Evolutionary conservation across 1,139 yeast genomes (phyloP), one percentile per base, ranked within the genome.

Genomic region (Nematodospora anomalae): DNA sequence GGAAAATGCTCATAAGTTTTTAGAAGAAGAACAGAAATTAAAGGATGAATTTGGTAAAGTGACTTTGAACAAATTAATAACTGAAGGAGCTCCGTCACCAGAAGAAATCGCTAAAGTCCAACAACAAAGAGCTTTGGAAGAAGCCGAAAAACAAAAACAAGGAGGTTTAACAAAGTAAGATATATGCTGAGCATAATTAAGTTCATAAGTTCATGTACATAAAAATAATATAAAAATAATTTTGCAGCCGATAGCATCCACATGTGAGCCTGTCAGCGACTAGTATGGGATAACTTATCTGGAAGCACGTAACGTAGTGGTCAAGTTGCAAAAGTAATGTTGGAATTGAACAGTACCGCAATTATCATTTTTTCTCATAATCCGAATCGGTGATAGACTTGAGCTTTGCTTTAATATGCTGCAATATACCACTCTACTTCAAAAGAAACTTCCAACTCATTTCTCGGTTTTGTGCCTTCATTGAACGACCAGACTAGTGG

Each of bases 1-100:
- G 53, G 97, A 89, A 63, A 87, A 92, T 63, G 95, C 95, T 47
- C 89, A 83, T 46, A 86, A 88, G 69, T 74, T 90, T 61, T 71
- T 85, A 53, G 85, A 83, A 50, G 92, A 85, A 62, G 85, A 84
- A 64, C 77, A 77, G 57, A 77, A 80, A 51, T 83, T 87, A 60
- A 83, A 83, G 64, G 95, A 87, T 53, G 74, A 85, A 63, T 76
- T 84, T 60, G 87, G 86, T 41, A 86, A 83, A 57, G 71, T 83
- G 53, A 86, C 96, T 25, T 72, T 89, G 56, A 87, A 83, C 64
- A 88, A 86, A 66, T 72, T 86, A 53, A 79, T 88, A 38, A 83
- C 85, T 48, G 95, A 88, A 58, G 95, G 94, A 47, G 73, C 83
- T 50, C 96, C 96, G 47, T 72, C 80, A 35, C 87, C 95, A 28